A percentile compares a stretch with the other conserved stretches of the same genome.
Conservation (phyloP, 2,329 filamentous ascomycete genomes). For the Fusarium hainanense region DNA sequence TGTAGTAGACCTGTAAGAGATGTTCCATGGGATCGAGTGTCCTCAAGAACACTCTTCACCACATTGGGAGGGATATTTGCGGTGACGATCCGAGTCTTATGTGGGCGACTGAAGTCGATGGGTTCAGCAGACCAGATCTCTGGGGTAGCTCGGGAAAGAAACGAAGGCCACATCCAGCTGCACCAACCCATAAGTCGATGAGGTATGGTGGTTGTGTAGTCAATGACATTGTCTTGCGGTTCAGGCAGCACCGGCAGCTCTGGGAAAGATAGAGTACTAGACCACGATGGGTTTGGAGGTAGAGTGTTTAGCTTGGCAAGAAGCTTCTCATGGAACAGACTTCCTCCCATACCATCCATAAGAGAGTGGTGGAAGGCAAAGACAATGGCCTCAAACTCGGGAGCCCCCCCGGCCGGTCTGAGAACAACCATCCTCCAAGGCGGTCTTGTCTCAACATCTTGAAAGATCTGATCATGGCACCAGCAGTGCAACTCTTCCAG, state of each 20-base stretch:
- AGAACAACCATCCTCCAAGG: slow-evolving; percentile 61
- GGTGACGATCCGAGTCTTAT: slow-evolving; percentile 52
- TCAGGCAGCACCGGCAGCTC: slow-evolving; percentile 50
- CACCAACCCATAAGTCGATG: slow-evolving; percentile 57
- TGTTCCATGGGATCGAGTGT: slow-evolving; percentile 54
- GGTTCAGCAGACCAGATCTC: slow-evolving; percentile 55
- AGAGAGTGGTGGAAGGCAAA: slow-evolving; percentile 66
- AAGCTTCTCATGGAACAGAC: slow-evolving; percentile 61
- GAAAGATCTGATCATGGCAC: slow-evolving; percentile 57
- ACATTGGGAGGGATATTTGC: slow-evolving; percentile 50
- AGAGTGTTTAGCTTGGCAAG: slow-evolving; percentile 55
- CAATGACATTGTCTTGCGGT: slow-evolving; percentile 55
- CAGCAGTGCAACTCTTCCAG: slow-evolving; percentile 51
- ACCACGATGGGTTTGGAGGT: background rate
- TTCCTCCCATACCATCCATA: slow-evolving; percentile 62
- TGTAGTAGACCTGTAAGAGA: slow-evolving; percentile 64
- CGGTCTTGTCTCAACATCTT: slow-evolving; percentile 53
- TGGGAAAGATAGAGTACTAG: slow-evolving; percentile 44
- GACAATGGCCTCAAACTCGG: slow-evolving; percentile 53
- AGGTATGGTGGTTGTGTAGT: slow-evolving; percentile 53
- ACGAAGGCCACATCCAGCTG: slow-evolving; percentile 53
- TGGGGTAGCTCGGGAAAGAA: slow-evolving; percentile 47
- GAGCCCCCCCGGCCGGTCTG: slow-evolving; percentile 19
- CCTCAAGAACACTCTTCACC: slow-evolving; percentile 50
- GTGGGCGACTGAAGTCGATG: slow-evolving; percentile 52